Conservation (phyloP, 345 rosid genomes). For the Salix udensis region DNA sequence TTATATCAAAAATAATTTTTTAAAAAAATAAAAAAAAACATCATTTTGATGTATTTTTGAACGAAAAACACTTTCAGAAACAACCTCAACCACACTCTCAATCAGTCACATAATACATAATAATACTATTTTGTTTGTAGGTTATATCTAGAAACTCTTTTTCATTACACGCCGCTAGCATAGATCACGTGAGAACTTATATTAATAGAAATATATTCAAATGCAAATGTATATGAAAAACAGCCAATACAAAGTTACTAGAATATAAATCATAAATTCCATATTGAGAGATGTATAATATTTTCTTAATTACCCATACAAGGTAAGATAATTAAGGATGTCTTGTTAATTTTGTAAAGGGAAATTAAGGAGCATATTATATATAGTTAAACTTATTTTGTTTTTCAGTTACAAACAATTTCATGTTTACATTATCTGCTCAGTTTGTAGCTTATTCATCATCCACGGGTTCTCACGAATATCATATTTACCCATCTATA, state of each 20-base stretch:
- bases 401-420: too few relatives aligned
- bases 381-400: background rate
- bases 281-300: background rate
- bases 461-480: too few relatives aligned
- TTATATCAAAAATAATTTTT: too few relatives aligned
- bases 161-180: background rate
- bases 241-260: background rate
- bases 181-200: background rate
- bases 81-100: too few relatives aligned
- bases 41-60: too few relatives aligned
- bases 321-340: background rate
- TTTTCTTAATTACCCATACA: background rate
- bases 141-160: background rate
- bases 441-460: too few relatives aligned
- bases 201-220: background rate
- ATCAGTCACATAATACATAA: too few relatives aligned
- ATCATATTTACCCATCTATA: too few relatives aligned
- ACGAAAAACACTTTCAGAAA: too few relatives aligned
- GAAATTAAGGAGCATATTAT: background rate
- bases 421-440: too few relatives aligned
- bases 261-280: background rate
- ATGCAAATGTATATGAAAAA: background rate
- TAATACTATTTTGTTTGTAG: background rate
- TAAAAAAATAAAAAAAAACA: too few relatives aligned
- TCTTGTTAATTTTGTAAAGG: background rate